Evolutionary conservation across 2,329 filamentous ascomycete genomes (phyloP), one percentile per base, ranked within the genome.

Genomic region (Microcyclosporella mali): DNA sequence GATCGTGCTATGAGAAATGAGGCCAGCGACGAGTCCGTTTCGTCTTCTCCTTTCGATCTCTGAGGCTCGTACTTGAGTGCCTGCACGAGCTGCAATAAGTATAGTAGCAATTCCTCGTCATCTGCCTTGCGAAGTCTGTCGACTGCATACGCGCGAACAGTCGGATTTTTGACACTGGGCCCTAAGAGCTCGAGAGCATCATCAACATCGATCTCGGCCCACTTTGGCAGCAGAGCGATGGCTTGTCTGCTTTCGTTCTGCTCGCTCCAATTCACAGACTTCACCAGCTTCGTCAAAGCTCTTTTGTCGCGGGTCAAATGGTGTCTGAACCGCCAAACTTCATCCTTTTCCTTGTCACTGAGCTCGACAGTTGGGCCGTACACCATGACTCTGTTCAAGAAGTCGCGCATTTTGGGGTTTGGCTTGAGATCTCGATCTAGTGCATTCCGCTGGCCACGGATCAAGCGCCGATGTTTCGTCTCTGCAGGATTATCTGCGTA

Each of bases 261-360:
- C 62, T 95, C 90, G 37, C 79, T 80, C 90, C 92, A 98, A 53
- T 94, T 89, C 30, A 95, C 90, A 0, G 90, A 95, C 65, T 97
- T 98, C 63, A 97, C 88, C 56, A 98, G 94, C 58, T 98, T 98
- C 27, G 90, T 98, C 45, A 97, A 72, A 2, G 90, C 71, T 42
- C 69, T 63, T 55, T 98, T 98, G 63, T 98, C 89, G 44, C 88
- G 78, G 1, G 89, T 92, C 16, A 98, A 68, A 63, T 95, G 90
- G 64, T 97, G 94, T 45, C 92, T 78, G 69, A 97, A 98, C 57
- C 94, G 92, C 94, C 94, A 98, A 15, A 98, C 81, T 39, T 95
- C 74, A 64, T 98, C 92, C 60, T 94, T 94, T 65, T 98, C 92
- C 62, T 95, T 89, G 0, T 88, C 79, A 1, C 81, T 88, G 17